Percentiles rank a stretch among this genome's conserved stretches.
phyloP scores from a whole-genome alignment of 2,329 filamentous ascomycete species.

The Akanthomyces uredinophilus region DNA sequence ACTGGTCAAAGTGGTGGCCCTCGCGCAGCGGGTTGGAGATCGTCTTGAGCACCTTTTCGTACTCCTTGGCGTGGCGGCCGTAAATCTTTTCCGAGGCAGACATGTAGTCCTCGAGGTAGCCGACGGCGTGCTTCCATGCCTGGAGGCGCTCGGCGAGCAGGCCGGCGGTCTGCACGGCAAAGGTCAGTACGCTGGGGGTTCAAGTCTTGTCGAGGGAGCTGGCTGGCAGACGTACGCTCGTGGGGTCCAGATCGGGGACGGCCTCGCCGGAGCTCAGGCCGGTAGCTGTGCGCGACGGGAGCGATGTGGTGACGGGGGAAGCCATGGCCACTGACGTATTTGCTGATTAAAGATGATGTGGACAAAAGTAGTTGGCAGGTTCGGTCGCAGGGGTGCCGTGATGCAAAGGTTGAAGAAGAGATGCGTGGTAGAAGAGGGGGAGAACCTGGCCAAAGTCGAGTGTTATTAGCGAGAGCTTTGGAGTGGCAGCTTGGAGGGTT shows the following conservation, averaged over 20 bases:
- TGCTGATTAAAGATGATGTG: not conserved
- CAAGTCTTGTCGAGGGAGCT: not conserved
- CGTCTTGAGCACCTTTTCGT: slow-evolving; percentile 91
- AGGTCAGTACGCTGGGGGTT: not conserved
- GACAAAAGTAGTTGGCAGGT: not conserved
- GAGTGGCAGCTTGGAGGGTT: not conserved
- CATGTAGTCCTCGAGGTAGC: slow-evolving; percentile 87
- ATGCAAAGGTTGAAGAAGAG: too few relatives aligned
- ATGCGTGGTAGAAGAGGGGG: not conserved
- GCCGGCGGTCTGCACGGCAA: slow-evolving; percentile 57
- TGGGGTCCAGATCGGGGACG: slow-evolving; percentile 53
- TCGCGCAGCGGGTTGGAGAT: slow-evolving; percentile 82
- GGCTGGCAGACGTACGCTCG: slow-evolving; percentile 40
- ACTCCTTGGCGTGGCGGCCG: slow-evolving; percentile 82
- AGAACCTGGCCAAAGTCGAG: not conserved
- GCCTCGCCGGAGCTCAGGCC: slow-evolving; percentile 51
- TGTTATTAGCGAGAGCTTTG: not conserved
- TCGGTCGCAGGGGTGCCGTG: not conserved
- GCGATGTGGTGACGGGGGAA: slow-evolving; percentile 18
- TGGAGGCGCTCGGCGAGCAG: slow-evolving; percentile 82
- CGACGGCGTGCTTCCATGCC: slow-evolving; percentile 94
- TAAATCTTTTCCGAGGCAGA: slow-evolving; percentile 80
- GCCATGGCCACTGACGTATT: slow-evolving; percentile 1
- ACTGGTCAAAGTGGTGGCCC: slow-evolving; percentile 89
- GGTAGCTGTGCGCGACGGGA: slow-evolving; percentile 45